Conservation (phyloP, 1,139 yeast genomes). For the Wickerhamomyces sp. region DNA sequence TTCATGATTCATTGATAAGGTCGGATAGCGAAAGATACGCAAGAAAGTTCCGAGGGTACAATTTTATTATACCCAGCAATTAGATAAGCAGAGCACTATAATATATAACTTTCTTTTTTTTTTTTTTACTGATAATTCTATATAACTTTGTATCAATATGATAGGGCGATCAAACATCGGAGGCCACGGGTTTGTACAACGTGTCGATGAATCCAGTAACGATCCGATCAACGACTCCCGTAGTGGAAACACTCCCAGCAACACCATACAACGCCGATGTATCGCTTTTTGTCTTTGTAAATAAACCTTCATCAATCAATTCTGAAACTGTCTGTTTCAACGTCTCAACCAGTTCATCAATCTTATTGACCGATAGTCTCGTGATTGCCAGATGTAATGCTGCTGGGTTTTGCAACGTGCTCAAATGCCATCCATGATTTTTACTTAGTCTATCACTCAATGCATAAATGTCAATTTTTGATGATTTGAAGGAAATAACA, state of each 20-base stretch:
- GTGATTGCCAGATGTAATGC: slow-evolving; percentile 92
- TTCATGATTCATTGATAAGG: no score
- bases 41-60: no score
- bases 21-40: no score
- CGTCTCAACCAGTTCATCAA: slow-evolving; percentile 56
- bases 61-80: no score
- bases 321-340: slow-evolving; percentile 45
- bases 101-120: no score
- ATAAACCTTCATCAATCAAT: slow-evolving; percentile 26
- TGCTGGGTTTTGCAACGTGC: slow-evolving; percentile 81
- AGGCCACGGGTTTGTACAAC: slow-evolving; percentile 43
- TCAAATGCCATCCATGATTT: slow-evolving; percentile 83
- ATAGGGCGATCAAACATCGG: not conserved
- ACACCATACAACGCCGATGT: slow-evolving; percentile 93
- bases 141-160: no score
- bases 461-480: slow-evolving; percentile 59
- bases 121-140: no score
- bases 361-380: slow-evolving; percentile 55
- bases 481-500: slow-evolving; percentile 71
- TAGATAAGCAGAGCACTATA: no score
- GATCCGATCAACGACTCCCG: slow-evolving; percentile 77
- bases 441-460: slow-evolving; percentile 63
- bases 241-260: slow-evolving; percentile 82
- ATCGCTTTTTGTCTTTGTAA: slow-evolving; percentile 34
- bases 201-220: slow-evolving; percentile 79